Percentiles rank a stretch among this genome's conserved stretches.
Evolutionary conservation across 192 early-diverging fungal species (phyloP).

Genomic region (Linnemannia exigua): DNA sequence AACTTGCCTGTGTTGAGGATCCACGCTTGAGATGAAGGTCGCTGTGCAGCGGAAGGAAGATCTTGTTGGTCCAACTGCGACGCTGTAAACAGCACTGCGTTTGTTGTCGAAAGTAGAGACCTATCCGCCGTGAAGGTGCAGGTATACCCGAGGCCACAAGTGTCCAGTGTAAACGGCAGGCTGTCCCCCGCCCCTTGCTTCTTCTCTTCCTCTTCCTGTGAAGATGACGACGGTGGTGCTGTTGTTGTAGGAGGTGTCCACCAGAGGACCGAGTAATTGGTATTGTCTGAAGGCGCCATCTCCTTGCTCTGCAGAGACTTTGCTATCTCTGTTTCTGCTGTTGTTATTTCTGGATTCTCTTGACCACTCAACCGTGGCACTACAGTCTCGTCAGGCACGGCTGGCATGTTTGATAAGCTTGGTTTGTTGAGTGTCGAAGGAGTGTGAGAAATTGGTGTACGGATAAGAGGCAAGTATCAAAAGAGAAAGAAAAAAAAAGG

Average conservation of each 20-base stretch:
- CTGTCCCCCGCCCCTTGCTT: too few species aligned
- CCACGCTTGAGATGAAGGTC: constrained; percentile 17
- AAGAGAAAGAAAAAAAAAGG: too few species aligned
- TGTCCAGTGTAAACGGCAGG: constrained; percentile 1
- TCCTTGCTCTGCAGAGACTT: constrained; percentile 27
- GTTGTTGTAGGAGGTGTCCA: constrained; percentile 15
- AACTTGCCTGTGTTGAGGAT: constrained; percentile 14
- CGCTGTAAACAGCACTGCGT: constrained; percentile 9
- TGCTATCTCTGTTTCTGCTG: background rate
- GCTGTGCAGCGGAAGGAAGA: background rate
- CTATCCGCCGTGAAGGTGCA: constrained; percentile 22
- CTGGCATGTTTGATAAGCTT: background rate
- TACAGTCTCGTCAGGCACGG: background rate
- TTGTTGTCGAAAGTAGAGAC: background rate
- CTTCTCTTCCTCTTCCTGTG: background rate
- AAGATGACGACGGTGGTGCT: background rate
- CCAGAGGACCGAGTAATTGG: constrained; percentile 26
- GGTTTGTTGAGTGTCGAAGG: background rate
- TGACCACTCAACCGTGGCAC: background rate
- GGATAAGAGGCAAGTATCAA: too few species aligned
- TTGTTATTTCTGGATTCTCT: background rate
- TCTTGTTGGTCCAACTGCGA: background rate
- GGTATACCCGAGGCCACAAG: constrained; percentile 23
- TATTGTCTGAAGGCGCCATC: background rate
- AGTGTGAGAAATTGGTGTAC: too few species aligned